A percentile compares a stretch with the other conserved stretches of the same genome.
Conservation (phyloP, 202 grass and related monocot genomes). For the Zizania palustris region DNA sequence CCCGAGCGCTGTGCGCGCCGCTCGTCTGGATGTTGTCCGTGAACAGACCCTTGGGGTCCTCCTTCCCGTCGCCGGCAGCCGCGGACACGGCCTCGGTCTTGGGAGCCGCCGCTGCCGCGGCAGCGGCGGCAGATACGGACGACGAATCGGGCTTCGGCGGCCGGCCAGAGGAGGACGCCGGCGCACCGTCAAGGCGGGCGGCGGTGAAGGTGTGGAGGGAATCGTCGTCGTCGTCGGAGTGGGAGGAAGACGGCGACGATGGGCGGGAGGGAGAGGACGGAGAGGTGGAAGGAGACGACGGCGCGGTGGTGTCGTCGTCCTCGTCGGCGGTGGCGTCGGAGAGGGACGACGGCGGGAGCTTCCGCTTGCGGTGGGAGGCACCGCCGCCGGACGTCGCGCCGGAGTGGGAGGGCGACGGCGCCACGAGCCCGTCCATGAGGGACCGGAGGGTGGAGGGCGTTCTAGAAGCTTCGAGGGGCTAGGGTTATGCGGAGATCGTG, state of each 20-base stretch:
- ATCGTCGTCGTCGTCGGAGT: slow-evolving; percentile 78
- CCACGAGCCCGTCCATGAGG: slow-evolving; percentile 55
- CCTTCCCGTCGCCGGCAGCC: slow-evolving; percentile 67
- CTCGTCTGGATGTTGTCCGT: slow-evolving; percentile 97
- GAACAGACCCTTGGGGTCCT: slow-evolving; percentile 82
- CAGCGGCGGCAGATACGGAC: slow-evolving; percentile 46
- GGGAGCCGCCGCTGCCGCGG: slow-evolving; percentile 33
- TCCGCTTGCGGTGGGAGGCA: slow-evolving; percentile 59
- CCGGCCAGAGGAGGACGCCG: slow-evolving; percentile 50
- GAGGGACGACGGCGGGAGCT: slow-evolving; percentile 67
- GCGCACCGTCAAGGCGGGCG: slow-evolving; percentile 65
- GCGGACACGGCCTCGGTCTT: slow-evolving; percentile 50
- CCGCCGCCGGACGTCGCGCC: slow-evolving; percentile 56
- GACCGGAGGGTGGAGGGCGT: background rate
- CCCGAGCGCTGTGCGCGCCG: slow-evolving; percentile 88
- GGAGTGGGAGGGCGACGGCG: slow-evolving; percentile 64
- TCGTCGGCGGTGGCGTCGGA: slow-evolving; percentile 58
- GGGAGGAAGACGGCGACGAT: slow-evolving; percentile 67
- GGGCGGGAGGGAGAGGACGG: slow-evolving; percentile 53
- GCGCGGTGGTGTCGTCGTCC: slow-evolving; percentile 65
- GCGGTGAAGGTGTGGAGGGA: slow-evolving; percentile 72
- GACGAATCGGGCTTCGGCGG: slow-evolving; percentile 62
- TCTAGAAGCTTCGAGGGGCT: slow-evolving; percentile 40
- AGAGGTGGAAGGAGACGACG: slow-evolving; percentile 49
- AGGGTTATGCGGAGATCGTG: slow-evolving; percentile 46